Evolutionary conservation across 768 basidiomycete species (phyloP).

Genomic region (Holtermanniella nyarrowii): DNA sequence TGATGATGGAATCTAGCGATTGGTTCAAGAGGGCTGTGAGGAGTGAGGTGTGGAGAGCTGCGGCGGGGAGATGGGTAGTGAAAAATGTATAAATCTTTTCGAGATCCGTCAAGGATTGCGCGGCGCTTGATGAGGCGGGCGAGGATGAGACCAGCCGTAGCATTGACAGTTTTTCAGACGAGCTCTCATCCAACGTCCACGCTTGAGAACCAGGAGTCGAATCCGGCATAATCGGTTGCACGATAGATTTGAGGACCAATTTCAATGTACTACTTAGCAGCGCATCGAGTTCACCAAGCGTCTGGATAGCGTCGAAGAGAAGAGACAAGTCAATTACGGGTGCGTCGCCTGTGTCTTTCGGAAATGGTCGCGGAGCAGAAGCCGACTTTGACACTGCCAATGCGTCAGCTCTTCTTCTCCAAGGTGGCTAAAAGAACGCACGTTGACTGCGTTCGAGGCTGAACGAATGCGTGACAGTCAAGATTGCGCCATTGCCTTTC

Average conservation of each 20-base stretch:
- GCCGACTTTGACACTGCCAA: background rate
- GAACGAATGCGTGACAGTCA: background rate
- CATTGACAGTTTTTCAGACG: background rate
- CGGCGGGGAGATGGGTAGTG: background rate
- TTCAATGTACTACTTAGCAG: too few relatives aligned
- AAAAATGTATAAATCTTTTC: background rate
- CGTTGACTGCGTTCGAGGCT: background rate
- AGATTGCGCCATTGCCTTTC: background rate
- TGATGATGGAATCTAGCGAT: conserved; percentile 56
- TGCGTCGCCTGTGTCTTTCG: background rate
- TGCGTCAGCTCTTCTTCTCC: background rate
- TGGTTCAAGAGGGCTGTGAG: conserved; percentile 53
- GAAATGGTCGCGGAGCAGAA: background rate
- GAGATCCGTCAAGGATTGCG: background rate
- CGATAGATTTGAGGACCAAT: too few relatives aligned
- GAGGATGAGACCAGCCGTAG: background rate
- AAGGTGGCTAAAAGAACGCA: background rate
- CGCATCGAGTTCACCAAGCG: too few relatives aligned
- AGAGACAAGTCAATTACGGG: too few relatives aligned
- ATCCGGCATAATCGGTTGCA: too few relatives aligned
- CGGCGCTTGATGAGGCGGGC: background rate
- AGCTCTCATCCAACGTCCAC: too few relatives aligned
- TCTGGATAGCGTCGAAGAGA: too few relatives aligned
- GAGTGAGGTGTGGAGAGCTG: too few relatives aligned
- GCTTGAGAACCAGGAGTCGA: too few relatives aligned